Conservation (phyloP, 129 eudicot species). For the Smallanthus sonchifolius region DNA sequence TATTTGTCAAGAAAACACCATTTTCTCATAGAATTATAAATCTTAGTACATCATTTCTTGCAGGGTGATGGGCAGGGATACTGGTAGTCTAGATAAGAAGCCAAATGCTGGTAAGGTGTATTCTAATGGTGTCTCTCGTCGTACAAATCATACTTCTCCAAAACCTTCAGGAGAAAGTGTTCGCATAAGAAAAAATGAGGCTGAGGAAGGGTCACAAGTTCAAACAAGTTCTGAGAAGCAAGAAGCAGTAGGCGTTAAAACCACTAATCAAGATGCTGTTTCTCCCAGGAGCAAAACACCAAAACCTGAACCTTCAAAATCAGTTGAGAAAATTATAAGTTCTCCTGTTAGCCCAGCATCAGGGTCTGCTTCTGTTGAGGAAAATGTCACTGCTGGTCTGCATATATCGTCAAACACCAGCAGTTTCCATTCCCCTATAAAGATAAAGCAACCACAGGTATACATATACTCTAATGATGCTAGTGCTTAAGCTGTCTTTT, state of each 20-base stretch:
- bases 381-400: constrained; percentile 31
- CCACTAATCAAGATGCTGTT: constrained; percentile 35
- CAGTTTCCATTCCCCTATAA: constrained; percentile 39
- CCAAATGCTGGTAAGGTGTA: constrained; percentile 36
- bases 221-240: constrained; percentile 45
- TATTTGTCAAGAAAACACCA: not conserved
- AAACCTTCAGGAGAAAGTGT: constrained; percentile 33
- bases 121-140: constrained; percentile 47
- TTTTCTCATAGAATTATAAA: not conserved
- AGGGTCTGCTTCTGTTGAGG: constrained; percentile 41
- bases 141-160: constrained; percentile 37
- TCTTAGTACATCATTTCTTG: not conserved
- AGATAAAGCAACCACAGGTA: constrained; percentile 52
- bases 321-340: constrained; percentile 49
- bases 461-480: not conserved
- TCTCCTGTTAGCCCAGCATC: constrained; percentile 52
- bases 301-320: constrained; percentile 51
- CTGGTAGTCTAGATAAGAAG: constrained; percentile 61
- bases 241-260: constrained; percentile 45
- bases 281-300: constrained; percentile 36
- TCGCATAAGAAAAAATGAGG: constrained; percentile 31
- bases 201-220: constrained; percentile 35
- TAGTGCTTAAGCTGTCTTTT: not conserved
- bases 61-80: constrained; percentile 90
- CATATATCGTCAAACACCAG: constrained; percentile 38